Evolutionary conservation across 1,139 yeast genomes (phyloP).

Genomic region (Zygosaccharomyces pseudobailii): DNA sequence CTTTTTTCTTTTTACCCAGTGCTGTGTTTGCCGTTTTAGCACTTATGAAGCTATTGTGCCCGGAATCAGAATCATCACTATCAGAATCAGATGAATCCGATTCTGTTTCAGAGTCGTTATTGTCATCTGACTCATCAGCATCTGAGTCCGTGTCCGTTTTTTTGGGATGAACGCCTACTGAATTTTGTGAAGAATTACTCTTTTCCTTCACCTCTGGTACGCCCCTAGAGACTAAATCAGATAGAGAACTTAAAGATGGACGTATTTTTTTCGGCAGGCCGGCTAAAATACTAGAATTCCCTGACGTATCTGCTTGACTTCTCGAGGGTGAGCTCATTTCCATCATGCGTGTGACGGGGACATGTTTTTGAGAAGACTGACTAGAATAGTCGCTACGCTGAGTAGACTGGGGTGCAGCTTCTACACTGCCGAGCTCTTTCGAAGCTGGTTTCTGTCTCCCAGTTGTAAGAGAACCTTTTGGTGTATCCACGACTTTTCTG

Average conservation of each 20-base stretch:
- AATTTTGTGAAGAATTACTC: slow-evolving; percentile 39
- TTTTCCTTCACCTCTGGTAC: slow-evolving; percentile 58
- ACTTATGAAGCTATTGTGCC: slow-evolving; percentile 36
- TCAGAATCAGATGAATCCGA: slow-evolving; percentile 30
- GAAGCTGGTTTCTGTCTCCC: slow-evolving; percentile 5
- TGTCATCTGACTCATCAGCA: slow-evolving; percentile 20
- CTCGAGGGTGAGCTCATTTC: slow-evolving; percentile 14
- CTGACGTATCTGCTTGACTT: slow-evolving; percentile 10
- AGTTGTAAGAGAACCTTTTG: slow-evolving; percentile 30
- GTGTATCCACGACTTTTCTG: slow-evolving; percentile 37
- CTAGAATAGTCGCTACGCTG: slow-evolving; percentile 7
- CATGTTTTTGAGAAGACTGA: slow-evolving; percentile 15
- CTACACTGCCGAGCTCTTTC: slow-evolving; percentile 11
- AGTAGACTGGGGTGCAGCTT: slow-evolving; percentile 20
- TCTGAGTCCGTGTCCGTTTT: slow-evolving; percentile 26
- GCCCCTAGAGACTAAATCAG: slow-evolving; percentile 55
- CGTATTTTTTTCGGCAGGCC: slow-evolving; percentile 28
- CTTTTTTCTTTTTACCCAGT: slow-evolving; percentile 36
- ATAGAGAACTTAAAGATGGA: slow-evolving; percentile 47
- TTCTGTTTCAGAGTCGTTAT: slow-evolving; percentile 25
- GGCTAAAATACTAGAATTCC: slow-evolving; percentile 15
- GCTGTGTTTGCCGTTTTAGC: slow-evolving; percentile 41
- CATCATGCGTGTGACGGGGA: slow-evolving; percentile 20
- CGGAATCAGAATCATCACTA: slow-evolving; percentile 22
- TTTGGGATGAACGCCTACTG: slow-evolving; percentile 22